A percentile compares a stretch with the other conserved stretches of the same genome.
Evolutionary conservation across 371 early-diverging fungal species (phyloP).

Genomic region (Nematocida sp.): DNA sequence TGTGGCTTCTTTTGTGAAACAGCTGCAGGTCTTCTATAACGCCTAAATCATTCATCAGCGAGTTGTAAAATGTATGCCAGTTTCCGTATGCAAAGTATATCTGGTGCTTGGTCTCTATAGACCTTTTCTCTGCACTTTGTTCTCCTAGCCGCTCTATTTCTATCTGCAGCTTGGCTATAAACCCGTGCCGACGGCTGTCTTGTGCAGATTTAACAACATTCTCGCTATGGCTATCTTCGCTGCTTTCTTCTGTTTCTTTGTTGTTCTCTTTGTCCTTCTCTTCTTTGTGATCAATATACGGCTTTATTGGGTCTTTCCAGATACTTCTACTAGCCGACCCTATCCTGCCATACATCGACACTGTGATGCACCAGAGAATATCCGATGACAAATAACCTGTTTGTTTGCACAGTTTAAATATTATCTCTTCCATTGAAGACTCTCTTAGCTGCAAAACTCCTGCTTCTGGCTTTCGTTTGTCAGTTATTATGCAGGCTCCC

Average conservation of each 20-base stretch:
- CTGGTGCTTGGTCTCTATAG: background rate
- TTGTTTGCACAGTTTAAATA: constrained; percentile 31
- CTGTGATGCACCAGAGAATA: constrained; percentile 38
- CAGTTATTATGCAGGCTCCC: constrained; percentile 2
- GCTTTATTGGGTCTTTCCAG: constrained; percentile 1
- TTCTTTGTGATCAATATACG: background rate
- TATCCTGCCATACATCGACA: constrained; percentile 12
- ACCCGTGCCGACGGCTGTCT: no score
- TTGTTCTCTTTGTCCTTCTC: background rate
- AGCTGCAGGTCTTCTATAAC: constrained; percentile 41
- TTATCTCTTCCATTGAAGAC: background rate
- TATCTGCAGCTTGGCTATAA: background rate
- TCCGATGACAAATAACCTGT: constrained; percentile 19
- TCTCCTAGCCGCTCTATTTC: constrained; percentile 28
- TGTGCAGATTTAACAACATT: no score
- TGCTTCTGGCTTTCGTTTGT: background rate
- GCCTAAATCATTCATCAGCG: constrained; percentile 11
- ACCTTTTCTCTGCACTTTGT: constrained; percentile 31
- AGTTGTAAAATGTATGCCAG: constrained; percentile 33
- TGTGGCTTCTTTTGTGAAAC: constrained; percentile 8
- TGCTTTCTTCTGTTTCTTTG: background rate
- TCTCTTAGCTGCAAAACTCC: constrained; percentile 1
- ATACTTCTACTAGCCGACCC: background rate
- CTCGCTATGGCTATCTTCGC: background rate
- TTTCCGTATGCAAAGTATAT: constrained; percentile 37